Percentiles rank a stretch among this genome's conserved stretches.
phyloP scores from a whole-genome alignment of 2,329 filamentous ascomycete species.

The Lachnellula occidentalis region DNA sequence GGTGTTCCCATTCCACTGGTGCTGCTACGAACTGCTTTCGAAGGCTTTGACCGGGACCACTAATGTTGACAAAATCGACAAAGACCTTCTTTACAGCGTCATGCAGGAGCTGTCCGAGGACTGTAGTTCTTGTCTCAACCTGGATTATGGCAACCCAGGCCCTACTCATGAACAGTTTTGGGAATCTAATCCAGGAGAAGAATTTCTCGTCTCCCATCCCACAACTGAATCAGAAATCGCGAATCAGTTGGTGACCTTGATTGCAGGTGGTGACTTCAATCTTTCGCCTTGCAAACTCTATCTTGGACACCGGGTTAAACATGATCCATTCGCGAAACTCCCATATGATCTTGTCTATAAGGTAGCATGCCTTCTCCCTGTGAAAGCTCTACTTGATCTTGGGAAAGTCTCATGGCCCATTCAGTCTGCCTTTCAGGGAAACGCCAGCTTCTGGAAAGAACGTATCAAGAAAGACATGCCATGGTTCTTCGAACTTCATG shows the following conservation, averaged over 20 bases:
- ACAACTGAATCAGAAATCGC: background rate
- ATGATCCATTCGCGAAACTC: slow-evolving; percentile 5
- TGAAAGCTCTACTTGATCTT: background rate
- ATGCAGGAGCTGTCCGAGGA: background rate
- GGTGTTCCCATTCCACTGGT: slow-evolving; percentile 11
- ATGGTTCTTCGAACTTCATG: slow-evolving; percentile 8
- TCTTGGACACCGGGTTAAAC: background rate
- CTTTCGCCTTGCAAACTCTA: background rate
- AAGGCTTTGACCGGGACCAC: slow-evolving; percentile 1
- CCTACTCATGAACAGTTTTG: background rate
- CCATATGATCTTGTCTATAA: slow-evolving; percentile 7
- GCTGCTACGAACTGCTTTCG: slow-evolving; percentile 3
- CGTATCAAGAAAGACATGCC: background rate
- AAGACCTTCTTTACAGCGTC: background rate
- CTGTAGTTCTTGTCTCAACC: background rate
- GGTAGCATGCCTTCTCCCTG: slow-evolving; percentile 1
- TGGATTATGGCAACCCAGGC: slow-evolving; percentile 1
- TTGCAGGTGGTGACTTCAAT: slow-evolving; percentile 3
- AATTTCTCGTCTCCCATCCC: slow-evolving; percentile 1
- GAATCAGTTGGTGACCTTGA: background rate
- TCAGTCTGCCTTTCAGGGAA: background rate
- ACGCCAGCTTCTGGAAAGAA: slow-evolving; percentile 2
- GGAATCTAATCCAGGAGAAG: background rate
- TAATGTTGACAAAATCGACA: background rate
- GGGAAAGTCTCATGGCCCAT: slow-evolving; percentile 2